These are phyloP conservation scores for Singerocomus inundabilis DNA, from an alignment of 1,284 basidiomycete genomes.

Conservation along the genomic window DNA sequence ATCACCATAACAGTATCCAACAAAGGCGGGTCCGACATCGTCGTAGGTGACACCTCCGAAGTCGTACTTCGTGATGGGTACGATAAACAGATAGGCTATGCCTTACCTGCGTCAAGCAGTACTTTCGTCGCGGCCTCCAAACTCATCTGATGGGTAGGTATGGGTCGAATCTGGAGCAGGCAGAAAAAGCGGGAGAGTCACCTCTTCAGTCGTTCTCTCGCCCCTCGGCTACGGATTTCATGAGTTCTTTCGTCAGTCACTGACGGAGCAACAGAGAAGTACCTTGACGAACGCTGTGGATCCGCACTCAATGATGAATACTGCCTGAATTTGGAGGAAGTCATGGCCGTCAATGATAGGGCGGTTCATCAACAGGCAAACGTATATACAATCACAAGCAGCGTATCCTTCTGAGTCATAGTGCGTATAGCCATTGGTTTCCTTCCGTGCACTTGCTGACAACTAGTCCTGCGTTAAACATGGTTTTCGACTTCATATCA, in stretches of 20 bases:
- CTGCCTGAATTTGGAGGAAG: conserved; percentile 26
- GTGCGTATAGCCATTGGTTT: too few relatives aligned
- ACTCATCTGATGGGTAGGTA: conserved; percentile 54
- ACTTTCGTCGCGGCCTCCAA: conserved; percentile 85
- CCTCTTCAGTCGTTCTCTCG: conserved; percentile 64
- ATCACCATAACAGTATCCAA: conserved; percentile 76
- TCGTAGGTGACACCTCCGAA: conserved; percentile 76
- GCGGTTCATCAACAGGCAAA: too few relatives aligned
- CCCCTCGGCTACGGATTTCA: conserved; percentile 52
- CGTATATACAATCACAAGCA: too few relatives aligned
- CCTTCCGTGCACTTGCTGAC: too few relatives aligned
- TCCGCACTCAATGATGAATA: conserved; percentile 75
- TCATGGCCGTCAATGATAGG: conserved; percentile 3
- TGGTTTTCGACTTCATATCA: too few relatives aligned
- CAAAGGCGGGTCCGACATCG: conserved; percentile 66
- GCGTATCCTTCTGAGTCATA: background rate
- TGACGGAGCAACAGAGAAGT: conserved; percentile 4
- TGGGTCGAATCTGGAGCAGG: background rate
- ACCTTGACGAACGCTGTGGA: conserved; percentile 83
- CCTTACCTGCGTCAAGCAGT: conserved; percentile 74
- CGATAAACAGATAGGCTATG: background rate
- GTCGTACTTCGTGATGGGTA: background rate
- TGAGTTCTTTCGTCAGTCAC: background rate
- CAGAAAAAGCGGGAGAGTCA: conserved; percentile 30
- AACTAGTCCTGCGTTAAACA: too few relatives aligned